Conservation (phyloP, 208 protist species). For the Trichomonas gallinae region DNA sequence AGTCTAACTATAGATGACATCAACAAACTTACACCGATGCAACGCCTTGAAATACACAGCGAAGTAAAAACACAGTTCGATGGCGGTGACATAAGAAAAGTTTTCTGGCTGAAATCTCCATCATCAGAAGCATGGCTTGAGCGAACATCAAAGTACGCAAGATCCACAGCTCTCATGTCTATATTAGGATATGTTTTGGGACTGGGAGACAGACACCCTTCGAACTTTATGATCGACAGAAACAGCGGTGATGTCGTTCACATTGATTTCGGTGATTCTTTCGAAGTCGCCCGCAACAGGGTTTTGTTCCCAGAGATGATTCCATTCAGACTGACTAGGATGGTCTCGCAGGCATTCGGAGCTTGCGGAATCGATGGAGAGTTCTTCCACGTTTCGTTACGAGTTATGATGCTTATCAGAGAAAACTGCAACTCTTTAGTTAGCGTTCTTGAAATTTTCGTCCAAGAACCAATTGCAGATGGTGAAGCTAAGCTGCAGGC, state of each 20-base stretch:
- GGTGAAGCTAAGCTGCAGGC: not conserved
- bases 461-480: not conserved
- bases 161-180: not conserved
- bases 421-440: not conserved
- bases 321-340: conserved; percentile 18
- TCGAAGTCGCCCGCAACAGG: not conserved
- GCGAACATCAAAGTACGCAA: not conserved
- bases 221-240: conserved; percentile 20
- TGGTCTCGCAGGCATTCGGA: not conserved
- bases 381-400: not conserved
- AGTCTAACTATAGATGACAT: not conserved
- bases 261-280: conserved; percentile 18
- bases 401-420: not conserved
- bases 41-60: not conserved
- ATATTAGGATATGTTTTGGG: conserved; percentile 14
- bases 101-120: not conserved
- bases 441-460: not conserved
- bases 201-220: not conserved
- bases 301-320: not conserved
- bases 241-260: conserved; percentile 6
- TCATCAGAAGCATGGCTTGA: not conserved
- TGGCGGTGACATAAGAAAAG: not conserved
- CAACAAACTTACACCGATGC: not conserved
- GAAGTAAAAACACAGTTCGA: not conserved
- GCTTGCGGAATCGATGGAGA: conserved; percentile 1